Evolutionary conservation across 2,329 filamentous ascomycete genomes (phyloP), one percentile per base, ranked within the genome.

Genomic region (Lachnellula arida): DNA sequence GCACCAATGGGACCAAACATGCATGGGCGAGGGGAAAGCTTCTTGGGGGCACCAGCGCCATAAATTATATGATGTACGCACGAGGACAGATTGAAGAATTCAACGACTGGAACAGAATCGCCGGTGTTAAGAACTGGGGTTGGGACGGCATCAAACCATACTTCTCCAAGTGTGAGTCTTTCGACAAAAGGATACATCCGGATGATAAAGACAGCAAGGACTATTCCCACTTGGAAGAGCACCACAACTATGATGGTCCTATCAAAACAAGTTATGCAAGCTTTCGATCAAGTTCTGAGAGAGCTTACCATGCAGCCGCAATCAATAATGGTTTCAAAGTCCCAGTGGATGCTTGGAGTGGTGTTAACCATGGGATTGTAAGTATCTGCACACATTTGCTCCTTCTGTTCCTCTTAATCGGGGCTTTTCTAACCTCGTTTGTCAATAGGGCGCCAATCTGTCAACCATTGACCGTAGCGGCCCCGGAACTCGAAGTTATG

Each of bases 111-210:
- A 67, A 65, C n/a, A 60, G 58, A 2, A 58, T 77, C 7, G 67
- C 66, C 15, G 60, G 58, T 2, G 58, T 77, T 8, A 74, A 74
- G 0, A 75, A 75, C 37, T 56, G 66, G 1, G 73, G 73, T 11
- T 78, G 74, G 74, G 65, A 65, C 14, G 73, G 69, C 58, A 61
- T 78, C 12, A 64, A 71, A 0, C 74, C 72, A 2, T 77, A 76
- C 53, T 71, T 77, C 54, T 69, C 68, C 17, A 75, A 75, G 60
- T 69, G 57, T 17, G 60, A 62, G 42, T 25, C 46, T 14, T 62
- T 62, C 25, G 44, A 56, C 42, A 43, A 57, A 23, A 55, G 57
- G 6, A 12, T 17, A 14, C 9, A 9, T 32, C 28, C 28, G 2
- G 28, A 32, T 2, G 28, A 32, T 32, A 55, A 58, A 32, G 22